These are phyloP conservation scores for Globisporangium heterothallicum DNA, from an alignment of 352 stramenopile genomes.

Conservation along the genomic window DNA sequence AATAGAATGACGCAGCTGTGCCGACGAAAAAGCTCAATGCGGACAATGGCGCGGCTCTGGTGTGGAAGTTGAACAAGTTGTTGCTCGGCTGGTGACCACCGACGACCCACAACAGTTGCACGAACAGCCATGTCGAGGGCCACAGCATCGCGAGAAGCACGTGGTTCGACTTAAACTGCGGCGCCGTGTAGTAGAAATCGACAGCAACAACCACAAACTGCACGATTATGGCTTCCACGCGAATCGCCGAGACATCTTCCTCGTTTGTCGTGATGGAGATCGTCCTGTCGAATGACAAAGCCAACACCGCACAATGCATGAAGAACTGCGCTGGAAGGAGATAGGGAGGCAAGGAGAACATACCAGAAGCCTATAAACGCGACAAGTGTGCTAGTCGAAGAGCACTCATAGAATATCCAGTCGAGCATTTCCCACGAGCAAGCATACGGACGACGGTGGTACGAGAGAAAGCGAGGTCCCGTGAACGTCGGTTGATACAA, in stretches of 20 bases:
- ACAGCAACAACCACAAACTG: conserved; percentile 42
- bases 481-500: conserved; percentile 53
- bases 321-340: too few species aligned
- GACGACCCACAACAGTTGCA: conserved; percentile 54
- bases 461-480: conserved; percentile 47
- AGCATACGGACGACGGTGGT: conserved; percentile 39
- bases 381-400: conserved; percentile 34
- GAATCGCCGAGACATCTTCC: conserved; percentile 22
- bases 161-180: conserved; percentile 55
- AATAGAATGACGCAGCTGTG: conserved; percentile 38
- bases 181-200: conserved; percentile 60
- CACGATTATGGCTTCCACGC: conserved; percentile 28
- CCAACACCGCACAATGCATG: too few species aligned
- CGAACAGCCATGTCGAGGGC: conserved; percentile 44
- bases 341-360: conserved; percentile 5
- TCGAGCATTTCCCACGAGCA: conserved; percentile 64
- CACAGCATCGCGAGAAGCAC: conserved; percentile 55
- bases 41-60: conserved; percentile 25
- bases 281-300: too few species aligned
- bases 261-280: conserved; percentile 36
- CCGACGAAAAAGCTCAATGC: conserved; percentile 29
- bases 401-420: conserved; percentile 63
- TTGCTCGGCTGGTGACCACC: conserved; percentile 48
- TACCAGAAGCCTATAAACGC: conserved; percentile 55
- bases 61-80: conserved; percentile 59